phyloP scores from a whole-genome alignment of 2,329 filamentous ascomycete genomes.

The Penicillium sp. region DNA sequence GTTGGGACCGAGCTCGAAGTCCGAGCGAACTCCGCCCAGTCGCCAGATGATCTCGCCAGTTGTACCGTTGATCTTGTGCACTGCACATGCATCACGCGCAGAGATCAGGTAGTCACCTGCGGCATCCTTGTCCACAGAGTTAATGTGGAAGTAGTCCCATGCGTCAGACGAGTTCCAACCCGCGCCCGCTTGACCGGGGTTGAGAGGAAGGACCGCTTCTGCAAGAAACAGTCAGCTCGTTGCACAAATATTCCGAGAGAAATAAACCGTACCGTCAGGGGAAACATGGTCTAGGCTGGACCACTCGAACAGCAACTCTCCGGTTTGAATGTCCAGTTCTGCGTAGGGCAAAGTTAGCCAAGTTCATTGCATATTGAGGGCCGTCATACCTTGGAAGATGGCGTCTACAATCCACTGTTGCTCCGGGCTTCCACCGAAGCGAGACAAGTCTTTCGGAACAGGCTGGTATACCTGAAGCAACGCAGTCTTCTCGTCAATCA shows the following conservation, averaged over 20 bases:
- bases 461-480: slow-evolving; percentile 59
- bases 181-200: slow-evolving; percentile 47
- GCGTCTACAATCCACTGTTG: slow-evolving; percentile 61
- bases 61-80: slow-evolving; percentile 52
- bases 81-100: slow-evolving; percentile 47
- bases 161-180: slow-evolving; percentile 43
- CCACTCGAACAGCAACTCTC: slow-evolving; percentile 62
- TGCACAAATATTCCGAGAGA: neutral
- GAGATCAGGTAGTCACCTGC: slow-evolving; percentile 53
- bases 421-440: slow-evolving; percentile 50
- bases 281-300: slow-evolving; percentile 58
- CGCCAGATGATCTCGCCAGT: slow-evolving; percentile 53
- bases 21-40: slow-evolving; percentile 48
- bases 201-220: slow-evolving; percentile 52
- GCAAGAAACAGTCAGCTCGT: neutral
- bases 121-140: slow-evolving; percentile 43
- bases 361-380: neutral
- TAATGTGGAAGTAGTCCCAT: slow-evolving; percentile 58
- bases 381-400: slow-evolving; percentile 54
- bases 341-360: neutral
- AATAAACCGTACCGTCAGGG: slow-evolving; percentile 46
- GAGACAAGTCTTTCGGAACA: slow-evolving; percentile 47
- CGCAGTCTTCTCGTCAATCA: slow-evolving; percentile 56
- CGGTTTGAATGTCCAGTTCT: slow-evolving; percentile 54
- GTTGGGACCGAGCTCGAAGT: slow-evolving; percentile 45